phyloP scores from a whole-genome alignment of 1,139 yeast species.

The Yamadazyma triangularis region DNA sequence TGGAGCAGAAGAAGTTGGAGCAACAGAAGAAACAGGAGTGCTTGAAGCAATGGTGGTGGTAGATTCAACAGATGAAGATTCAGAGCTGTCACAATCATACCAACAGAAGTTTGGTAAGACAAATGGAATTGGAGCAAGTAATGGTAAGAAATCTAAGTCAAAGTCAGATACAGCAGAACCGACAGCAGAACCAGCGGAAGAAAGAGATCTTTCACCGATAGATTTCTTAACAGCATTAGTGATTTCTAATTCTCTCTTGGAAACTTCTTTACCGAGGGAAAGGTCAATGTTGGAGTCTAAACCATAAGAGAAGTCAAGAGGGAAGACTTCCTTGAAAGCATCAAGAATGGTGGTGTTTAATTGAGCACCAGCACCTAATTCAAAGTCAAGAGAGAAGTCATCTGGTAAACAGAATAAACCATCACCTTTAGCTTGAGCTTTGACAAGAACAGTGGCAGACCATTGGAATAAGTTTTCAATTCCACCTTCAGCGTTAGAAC shows the following conservation, averaged over 20 bases:
- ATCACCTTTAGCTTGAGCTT: constrained; percentile 15
- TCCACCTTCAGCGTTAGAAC: constrained; percentile 15
- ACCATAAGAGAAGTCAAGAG: constrained; percentile 7
- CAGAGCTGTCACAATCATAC: constrained; percentile 11
- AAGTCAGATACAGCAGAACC: constrained; percentile 1
- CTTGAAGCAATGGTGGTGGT: constrained; percentile 6
- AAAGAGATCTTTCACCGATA: not conserved
- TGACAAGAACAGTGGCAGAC: constrained; percentile 22
- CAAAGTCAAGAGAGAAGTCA: constrained; percentile 20
- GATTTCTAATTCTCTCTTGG: constrained; percentile 11
- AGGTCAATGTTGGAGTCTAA: constrained; percentile 5
- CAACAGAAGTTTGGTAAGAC: constrained; percentile 30
- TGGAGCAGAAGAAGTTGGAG: constrained; percentile 8
- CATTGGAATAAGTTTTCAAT: constrained; percentile 23
- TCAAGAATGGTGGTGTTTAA: constrained; percentile 15
- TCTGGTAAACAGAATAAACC: constrained; percentile 28
- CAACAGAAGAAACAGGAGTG: constrained; percentile 7
- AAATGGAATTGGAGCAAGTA: not conserved
- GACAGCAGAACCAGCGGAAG: not conserved
- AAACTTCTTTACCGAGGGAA: constrained; percentile 1
- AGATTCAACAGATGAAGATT: constrained; percentile 7
- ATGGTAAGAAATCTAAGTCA: constrained; percentile 7
- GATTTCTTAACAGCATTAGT: constrained; percentile 6
- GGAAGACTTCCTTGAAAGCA: constrained; percentile 12
- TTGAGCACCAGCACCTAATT: constrained; percentile 14